Percentiles rank a stretch among this genome's conserved stretches.
Evolutionary conservation across 192 early-diverging fungal species (phyloP).

Genomic region (Irineochytrium annulatum): DNA sequence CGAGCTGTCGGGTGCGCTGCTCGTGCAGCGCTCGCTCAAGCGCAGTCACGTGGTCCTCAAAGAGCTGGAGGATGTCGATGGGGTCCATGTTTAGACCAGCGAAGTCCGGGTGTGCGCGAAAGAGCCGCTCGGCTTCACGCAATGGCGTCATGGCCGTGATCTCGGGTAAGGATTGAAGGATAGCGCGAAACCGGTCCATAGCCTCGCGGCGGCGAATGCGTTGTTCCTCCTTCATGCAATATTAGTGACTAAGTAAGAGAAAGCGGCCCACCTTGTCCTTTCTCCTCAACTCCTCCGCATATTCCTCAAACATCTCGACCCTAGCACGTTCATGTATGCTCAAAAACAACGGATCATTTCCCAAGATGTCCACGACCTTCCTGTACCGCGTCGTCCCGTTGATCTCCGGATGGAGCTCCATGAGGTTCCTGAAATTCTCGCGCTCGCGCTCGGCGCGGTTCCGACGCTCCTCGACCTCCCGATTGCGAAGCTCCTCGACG

Average conservation of each 20-base stretch:
- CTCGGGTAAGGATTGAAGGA: constrained; percentile 50
- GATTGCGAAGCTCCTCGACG: constrained; percentile 40
- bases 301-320: constrained; percentile 66
- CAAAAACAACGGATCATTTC: constrained; percentile 56
- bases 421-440: constrained; percentile 50
- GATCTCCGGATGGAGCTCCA: constrained; percentile 47
- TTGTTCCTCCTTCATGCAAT: constrained; percentile 46
- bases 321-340: constrained; percentile 62
- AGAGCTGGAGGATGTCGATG: constrained; percentile 76
- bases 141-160: constrained; percentile 61
- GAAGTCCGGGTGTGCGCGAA: constrained; percentile 49
- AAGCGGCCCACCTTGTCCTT: constrained; percentile 56
- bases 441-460: constrained; percentile 47
- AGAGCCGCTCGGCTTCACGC: constrained; percentile 50
- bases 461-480: constrained; percentile 35
- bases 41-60: constrained; percentile 70
- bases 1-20: constrained; percentile 30
- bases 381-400: constrained; percentile 41
- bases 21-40: constrained; percentile 60
- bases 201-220: constrained; percentile 55
- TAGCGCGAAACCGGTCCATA: constrained; percentile 53
- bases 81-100: constrained; percentile 53
- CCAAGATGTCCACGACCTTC: constrained; percentile 50
- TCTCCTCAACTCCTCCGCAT: constrained; percentile 58
- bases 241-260: constrained; percentile 4